Percentiles rank a stretch among this genome's conserved stretches.
Conservation (phyloP, 768 basidiomycete genomes). For the Pleurotus pulmonarius region DNA sequence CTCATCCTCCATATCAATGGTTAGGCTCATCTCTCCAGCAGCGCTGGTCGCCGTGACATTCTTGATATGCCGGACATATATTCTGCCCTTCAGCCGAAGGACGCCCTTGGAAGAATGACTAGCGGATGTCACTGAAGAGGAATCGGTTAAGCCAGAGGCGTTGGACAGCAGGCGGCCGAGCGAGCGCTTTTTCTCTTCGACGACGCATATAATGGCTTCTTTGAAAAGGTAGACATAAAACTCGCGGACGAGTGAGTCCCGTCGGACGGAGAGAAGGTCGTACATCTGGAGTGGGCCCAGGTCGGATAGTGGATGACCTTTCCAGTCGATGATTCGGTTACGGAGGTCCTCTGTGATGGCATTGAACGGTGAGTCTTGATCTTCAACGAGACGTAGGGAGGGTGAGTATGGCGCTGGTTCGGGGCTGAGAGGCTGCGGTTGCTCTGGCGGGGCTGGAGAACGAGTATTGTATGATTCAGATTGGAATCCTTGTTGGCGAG, state of each 20-base stretch:
- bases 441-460: slow-evolving; percentile 19
- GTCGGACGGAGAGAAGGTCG: slow-evolving; percentile 84
- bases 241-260: slow-evolving; percentile 86
- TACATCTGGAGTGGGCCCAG: slow-evolving; percentile 90
- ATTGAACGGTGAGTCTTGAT: slow-evolving; percentile 74
- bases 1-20: slow-evolving; percentile 98
- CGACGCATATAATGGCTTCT: slow-evolving; percentile 97
- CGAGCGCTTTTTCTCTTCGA: slow-evolving; percentile 89
- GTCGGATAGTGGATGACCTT: slow-evolving; percentile 86
- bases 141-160: slow-evolving; percentile 54
- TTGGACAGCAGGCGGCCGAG: slow-evolving; percentile 70
- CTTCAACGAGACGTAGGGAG: slow-evolving; percentile 28
- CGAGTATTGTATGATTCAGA: neutral
- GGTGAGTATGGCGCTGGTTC: slow-evolving; percentile 24
- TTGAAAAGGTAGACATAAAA: slow-evolving; percentile 97
- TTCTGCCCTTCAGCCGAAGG: slow-evolving; percentile 88
- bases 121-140: slow-evolving; percentile 32
- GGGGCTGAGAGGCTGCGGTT: slow-evolving; percentile 20
- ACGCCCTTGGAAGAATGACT: slow-evolving; percentile 56
- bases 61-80: slow-evolving; percentile 93
- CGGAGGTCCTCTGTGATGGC: slow-evolving; percentile 87
- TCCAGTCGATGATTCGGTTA: slow-evolving; percentile 93
- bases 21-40: slow-evolving; percentile 84
- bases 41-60: slow-evolving; percentile 79
- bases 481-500: slow-evolving; percentile 7